A percentile compares a stretch with the other conserved stretches of the same genome.
These are phyloP conservation scores for Cryptosporidium xiaoi DNA, from an alignment of 169 alveolate genomes.

Conservation along the genomic window DNA sequence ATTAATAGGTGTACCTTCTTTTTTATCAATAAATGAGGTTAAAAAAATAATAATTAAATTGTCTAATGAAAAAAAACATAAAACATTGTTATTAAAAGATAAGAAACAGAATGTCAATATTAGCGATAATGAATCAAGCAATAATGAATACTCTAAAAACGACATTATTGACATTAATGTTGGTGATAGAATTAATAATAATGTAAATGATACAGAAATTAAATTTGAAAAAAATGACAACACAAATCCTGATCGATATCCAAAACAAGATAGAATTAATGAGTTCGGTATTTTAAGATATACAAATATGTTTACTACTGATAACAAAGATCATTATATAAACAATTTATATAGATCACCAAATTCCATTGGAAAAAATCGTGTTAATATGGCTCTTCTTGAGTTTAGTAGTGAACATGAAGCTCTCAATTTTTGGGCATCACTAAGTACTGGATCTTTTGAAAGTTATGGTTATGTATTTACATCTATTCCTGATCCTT, in stretches of 20 bases:
- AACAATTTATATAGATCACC: slow-evolving; percentile 40
- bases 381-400: slow-evolving; percentile 35
- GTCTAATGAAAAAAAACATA: background rate
- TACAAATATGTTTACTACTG: slow-evolving; percentile 47
- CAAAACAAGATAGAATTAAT: background rate
- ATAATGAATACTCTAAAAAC: too few species aligned
- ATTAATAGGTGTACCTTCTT: slow-evolving; percentile 48
- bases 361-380: slow-evolving; percentile 18
- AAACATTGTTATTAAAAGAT: background rate
- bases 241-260: background rate
- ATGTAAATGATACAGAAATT: background rate
- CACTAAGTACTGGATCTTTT: slow-evolving; percentile 21
- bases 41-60: slow-evolving; percentile 14
- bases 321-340: slow-evolving; percentile 10
- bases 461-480: slow-evolving; percentile 58
- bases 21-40: slow-evolving; percentile 15
- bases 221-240: background rate
- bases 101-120: too few species aligned
- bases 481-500: slow-evolving; percentile 68
- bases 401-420: slow-evolving; percentile 45
- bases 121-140: too few species aligned
- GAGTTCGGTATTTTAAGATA: slow-evolving; percentile 47
- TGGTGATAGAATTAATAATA: background rate
- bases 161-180: too few species aligned
- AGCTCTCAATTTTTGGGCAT: slow-evolving; percentile 64